phyloP scores from a whole-genome alignment of 2,329 filamentous ascomycete genomes.

The Sclerotinia subarctica region DNA sequence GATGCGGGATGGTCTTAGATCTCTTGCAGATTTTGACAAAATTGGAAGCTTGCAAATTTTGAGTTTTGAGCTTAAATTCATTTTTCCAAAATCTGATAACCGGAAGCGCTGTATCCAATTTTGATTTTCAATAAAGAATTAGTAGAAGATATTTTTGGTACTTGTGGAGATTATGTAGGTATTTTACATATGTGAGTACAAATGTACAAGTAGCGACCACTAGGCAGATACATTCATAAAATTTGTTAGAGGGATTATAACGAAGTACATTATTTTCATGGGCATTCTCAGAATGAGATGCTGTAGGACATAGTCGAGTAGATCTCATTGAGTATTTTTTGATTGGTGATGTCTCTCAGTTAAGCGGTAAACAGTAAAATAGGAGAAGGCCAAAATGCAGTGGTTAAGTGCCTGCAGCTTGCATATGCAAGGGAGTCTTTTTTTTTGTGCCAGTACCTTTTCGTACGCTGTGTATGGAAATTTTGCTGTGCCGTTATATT shows the following conservation, averaged over 20 bases:
- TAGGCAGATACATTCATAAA: not conserved
- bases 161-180: not conserved
- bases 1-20: constrained; percentile 14
- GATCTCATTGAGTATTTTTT: constrained; percentile 1
- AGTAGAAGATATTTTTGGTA: constrained; percentile 4
- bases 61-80: not conserved
- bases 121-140: not conserved
- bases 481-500: constrained; percentile 12
- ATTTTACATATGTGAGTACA: not conserved
- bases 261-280: not conserved
- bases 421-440: constrained; percentile 17
- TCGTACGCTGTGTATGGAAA: not conserved
- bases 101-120: constrained; percentile 3
- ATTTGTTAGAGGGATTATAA: not conserved
- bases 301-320: not conserved
- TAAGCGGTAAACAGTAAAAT: constrained; percentile 14
- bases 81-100: not conserved
- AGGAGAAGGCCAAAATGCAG: constrained; percentile 20
- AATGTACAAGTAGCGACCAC: not conserved
- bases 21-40: constrained; percentile 6
- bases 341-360: constrained; percentile 12
- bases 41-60: not conserved
- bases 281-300: constrained; percentile 9
- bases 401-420: constrained; percentile 20
- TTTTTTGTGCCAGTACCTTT: not conserved